Conservation (phyloP, 257 asterid genomes). For the Ilex asprella region DNA sequence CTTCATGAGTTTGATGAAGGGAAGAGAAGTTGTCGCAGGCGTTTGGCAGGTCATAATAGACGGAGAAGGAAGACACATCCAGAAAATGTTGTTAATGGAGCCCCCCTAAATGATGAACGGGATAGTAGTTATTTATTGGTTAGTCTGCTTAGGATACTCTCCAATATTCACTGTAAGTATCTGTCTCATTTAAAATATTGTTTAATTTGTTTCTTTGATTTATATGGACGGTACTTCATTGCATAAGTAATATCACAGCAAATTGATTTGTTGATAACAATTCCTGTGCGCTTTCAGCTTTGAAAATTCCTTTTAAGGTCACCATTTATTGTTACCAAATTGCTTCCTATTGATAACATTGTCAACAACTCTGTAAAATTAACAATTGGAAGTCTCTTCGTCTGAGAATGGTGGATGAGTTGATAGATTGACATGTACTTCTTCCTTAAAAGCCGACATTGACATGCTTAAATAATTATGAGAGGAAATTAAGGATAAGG, state of each 20-base stretch:
- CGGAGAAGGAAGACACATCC: constrained; percentile 91
- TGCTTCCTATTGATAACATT: too few species aligned
- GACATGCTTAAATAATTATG: too few species aligned
- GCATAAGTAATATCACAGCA: background rate
- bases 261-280: background rate
- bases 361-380: too few species aligned
- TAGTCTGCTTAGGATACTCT: constrained; percentile 81
- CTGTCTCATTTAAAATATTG: background rate
- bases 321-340: background rate
- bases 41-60: constrained; percentile 86
- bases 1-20: constrained; percentile 96
- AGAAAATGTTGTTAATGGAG: constrained; percentile 44
- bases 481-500: too few species aligned
- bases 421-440: too few species aligned
- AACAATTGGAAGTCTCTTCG: too few species aligned
- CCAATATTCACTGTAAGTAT: constrained; percentile 70
- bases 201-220: constrained; percentile 7
- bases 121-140: constrained; percentile 62
- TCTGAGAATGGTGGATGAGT: too few species aligned
- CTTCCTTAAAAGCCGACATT: too few species aligned
- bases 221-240: constrained; percentile 4
- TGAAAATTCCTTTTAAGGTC: background rate
- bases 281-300: background rate
- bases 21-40: constrained; percentile 89
- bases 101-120: constrained; percentile 45